Base-by-base conservation (phyloP, 2,329 filamentous ascomycete species). In the Neonectria coccinea region DNA sequence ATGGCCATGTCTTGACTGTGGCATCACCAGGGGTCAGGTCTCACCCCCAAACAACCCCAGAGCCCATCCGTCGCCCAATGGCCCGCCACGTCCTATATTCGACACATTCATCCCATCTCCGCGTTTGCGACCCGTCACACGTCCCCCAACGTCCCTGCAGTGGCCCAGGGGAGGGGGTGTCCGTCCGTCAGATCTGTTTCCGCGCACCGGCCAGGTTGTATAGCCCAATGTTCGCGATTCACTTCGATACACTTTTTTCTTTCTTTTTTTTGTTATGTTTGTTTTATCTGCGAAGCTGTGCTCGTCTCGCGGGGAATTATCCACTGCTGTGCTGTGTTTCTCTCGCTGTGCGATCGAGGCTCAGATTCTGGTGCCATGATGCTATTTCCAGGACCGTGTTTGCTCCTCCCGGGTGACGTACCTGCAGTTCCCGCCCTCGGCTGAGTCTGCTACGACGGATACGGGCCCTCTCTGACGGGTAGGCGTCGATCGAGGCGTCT, bases 61-160 rank as follows among this genome's bases (percentile, higher is more conserved):
- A 33, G n/a, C 16, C 9, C 12, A 18, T 31, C 47, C 27, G 5
- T 31, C 11, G 14, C 36, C 45, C 47, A 48, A 53, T 54, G 22
- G 41, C 22, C 47, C n/a, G 47, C 29, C 47, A 55, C 31, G 12
- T 4, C 61, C 27, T 6, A 12, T 18, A 33, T 29, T 51, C 41
- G 25, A 44, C 22, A 29, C 55, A 31, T 42, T 27, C 33, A 47
- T 47, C 69, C 44, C 56, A 36, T 58, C 61, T 62, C 29, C 67
- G 62, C 62, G 69, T 74, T 72, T 70, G 63, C 56, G 57, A 59
- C 58, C 47, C 55, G 67, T 74, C 70, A 41, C 64, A 74, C 74
- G 68, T 75, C 61, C 45, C 67, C 52, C 72, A 67, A 44, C 71
- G 64, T 71, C 62, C n/a, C 67, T 71, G 68, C 41, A 45, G 74